phyloP scores from a whole-genome alignment of 2,329 filamentous ascomycete genomes.

The Aureobasidium zeae region DNA sequence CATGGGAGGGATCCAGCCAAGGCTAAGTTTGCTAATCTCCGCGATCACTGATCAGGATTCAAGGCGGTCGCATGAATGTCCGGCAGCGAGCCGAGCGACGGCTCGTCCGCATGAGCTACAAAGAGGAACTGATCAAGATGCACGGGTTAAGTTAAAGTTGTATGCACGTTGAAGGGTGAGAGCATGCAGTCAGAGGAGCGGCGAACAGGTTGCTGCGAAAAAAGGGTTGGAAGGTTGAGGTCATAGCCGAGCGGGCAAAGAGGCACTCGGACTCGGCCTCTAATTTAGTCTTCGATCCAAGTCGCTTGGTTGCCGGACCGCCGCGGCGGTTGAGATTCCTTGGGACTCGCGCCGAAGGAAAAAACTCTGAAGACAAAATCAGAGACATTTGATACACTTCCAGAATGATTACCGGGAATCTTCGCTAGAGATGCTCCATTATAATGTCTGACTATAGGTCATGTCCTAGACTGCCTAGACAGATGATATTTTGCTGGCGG shows the following conservation, averaged over 20 bases:
- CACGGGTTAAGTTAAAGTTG: constrained; percentile 5
- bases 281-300: constrained; percentile 7
- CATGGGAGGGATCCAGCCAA: no score
- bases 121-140: no score
- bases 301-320: constrained; percentile 9
- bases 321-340: constrained; percentile 3
- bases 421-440: constrained; percentile 7
- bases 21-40: no score
- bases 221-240: constrained; percentile 12
- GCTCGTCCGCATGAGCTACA: no score
- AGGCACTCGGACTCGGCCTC: constrained; percentile 1
- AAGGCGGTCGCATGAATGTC: no score
- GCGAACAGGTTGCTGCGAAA: neutral
- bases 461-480: neutral
- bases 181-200: neutral
- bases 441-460: neutral
- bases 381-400: constrained; percentile 12
- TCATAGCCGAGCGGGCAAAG: constrained; percentile 13
- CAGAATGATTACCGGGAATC: constrained; percentile 3
- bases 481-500: constrained; percentile 1
- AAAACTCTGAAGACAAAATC: neutral
- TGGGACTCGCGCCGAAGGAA: constrained; percentile 4
- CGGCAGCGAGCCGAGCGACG: no score
- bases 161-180: constrained; percentile 14
- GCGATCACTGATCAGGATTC: no score